These are phyloP conservation scores for Geotrichum carabidarum DNA, from an alignment of 1,139 yeast species.

Conservation along the genomic window DNA sequence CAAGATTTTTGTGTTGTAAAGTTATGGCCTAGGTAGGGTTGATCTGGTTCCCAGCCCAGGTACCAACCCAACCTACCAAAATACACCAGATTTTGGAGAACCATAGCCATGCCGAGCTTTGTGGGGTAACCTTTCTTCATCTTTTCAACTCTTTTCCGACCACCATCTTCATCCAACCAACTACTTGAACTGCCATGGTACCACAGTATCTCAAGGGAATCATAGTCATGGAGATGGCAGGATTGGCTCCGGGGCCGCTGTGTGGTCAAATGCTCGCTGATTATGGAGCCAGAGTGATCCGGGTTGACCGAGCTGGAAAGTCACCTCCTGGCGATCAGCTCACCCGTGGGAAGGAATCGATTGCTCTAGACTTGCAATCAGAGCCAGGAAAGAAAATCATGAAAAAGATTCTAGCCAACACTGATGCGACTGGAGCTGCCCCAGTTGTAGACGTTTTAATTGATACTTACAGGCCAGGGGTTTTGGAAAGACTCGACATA, in stretches of 20 bases:
- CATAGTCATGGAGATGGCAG: slow-evolving; percentile 25
- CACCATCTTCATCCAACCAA: background rate
- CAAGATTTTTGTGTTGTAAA: too few species aligned
- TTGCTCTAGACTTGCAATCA: slow-evolving; percentile 33
- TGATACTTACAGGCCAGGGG: slow-evolving; percentile 37
- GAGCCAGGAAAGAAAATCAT: slow-evolving; percentile 27
- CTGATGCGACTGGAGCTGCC: slow-evolving; percentile 9
- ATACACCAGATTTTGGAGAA: too few species aligned
- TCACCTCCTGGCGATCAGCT: slow-evolving; percentile 29
- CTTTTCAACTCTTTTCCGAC: background rate
- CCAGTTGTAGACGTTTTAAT: slow-evolving; percentile 34
- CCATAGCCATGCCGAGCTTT: background rate
- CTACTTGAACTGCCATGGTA: background rate
- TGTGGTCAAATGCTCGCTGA: slow-evolving; percentile 33
- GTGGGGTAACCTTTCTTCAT: background rate
- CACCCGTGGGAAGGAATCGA: slow-evolving; percentile 36
- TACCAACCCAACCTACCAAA: too few species aligned
- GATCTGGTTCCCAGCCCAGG: too few species aligned
- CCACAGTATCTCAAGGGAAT: slow-evolving; percentile 13
- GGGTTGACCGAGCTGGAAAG: slow-evolving; percentile 26
- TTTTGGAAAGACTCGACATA: slow-evolving; percentile 33
- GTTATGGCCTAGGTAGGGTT: too few species aligned
- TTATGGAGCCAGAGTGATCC: slow-evolving; percentile 38
- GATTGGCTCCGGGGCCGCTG: slow-evolving; percentile 28
- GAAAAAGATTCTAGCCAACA: slow-evolving; percentile 23